Percentiles rank a stretch among this genome's conserved stretches.
Evolutionary conservation across 352 stramenopile species (phyloP).

Genomic region (Pythium oligandrum): DNA sequence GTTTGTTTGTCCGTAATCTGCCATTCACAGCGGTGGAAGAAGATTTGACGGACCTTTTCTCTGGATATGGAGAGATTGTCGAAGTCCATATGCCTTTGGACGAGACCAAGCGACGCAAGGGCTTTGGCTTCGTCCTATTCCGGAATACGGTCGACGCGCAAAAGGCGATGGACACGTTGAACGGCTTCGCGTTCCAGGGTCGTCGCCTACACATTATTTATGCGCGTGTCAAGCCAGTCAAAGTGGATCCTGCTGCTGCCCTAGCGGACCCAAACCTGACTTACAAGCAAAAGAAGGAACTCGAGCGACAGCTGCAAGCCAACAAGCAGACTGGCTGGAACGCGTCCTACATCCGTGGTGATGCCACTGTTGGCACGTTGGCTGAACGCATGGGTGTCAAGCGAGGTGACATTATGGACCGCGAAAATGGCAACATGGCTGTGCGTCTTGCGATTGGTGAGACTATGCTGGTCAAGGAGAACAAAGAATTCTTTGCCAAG

Average conservation of each 20-base stretch:
- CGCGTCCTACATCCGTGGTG: constrained; percentile 86
- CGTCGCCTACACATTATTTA: constrained; percentile 93
- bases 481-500: constrained; percentile 95
- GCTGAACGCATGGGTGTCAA: constrained; percentile 87
- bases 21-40: constrained; percentile 96
- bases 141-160: constrained; percentile 88
- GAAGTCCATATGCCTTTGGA: constrained; percentile 97
- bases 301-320: constrained; percentile 81
- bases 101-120: constrained; percentile 93
- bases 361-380: constrained; percentile 74
- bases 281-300: constrained; percentile 90
- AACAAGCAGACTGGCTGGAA: constrained; percentile 92
- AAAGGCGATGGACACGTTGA: constrained; percentile 83
- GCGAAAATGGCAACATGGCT: constrained; percentile 95
- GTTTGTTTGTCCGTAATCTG: constrained; percentile 97
- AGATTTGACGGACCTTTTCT: constrained; percentile 92
- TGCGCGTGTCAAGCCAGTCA: constrained; percentile 70
- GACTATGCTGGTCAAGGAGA: constrained; percentile 97
- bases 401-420: constrained; percentile 93
- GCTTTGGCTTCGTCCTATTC: constrained; percentile 97
- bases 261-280: constrained; percentile 64
- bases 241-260: constrained; percentile 49
- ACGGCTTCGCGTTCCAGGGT: constrained; percentile 95
- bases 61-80: constrained; percentile 77
- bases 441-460: constrained; percentile 97